A percentile compares a stretch with the other conserved stretches of the same genome.
phyloP scores from a whole-genome alignment of 2,329 filamentous ascomycete genomes.

The Cordyceps sp. region DNA sequence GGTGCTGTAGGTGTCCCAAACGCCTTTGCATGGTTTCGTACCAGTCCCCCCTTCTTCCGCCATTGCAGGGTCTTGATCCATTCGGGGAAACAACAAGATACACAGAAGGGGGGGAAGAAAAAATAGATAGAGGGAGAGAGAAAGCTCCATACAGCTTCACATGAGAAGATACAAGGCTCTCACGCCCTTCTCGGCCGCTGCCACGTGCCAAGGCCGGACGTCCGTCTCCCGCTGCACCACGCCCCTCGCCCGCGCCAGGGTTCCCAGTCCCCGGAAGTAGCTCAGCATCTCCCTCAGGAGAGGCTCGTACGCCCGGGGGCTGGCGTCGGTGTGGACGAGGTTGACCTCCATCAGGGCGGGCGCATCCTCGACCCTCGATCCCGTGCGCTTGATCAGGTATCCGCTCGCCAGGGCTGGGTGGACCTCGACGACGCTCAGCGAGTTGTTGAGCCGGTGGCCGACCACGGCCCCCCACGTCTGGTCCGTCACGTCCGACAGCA shows the following conservation, averaged over 20 bases:
- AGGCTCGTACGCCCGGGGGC: slow-evolving; percentile 38
- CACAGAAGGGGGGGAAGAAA: not conserved
- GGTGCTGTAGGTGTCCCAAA: no score
- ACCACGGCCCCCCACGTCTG: slow-evolving; percentile 62
- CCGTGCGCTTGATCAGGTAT: slow-evolving; percentile 48
- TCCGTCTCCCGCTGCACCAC: slow-evolving; percentile 40
- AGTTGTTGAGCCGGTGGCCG: slow-evolving; percentile 47
- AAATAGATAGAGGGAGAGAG: not conserved
- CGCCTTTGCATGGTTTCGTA: no score
- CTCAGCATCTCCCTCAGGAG: slow-evolving; percentile 54
- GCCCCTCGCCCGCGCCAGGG: slow-evolving; percentile 51
- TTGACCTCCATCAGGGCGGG: slow-evolving; percentile 48
- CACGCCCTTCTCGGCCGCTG: slow-evolving; percentile 51
- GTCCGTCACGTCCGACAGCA: slow-evolving; percentile 56
- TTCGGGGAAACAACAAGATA: not conserved
- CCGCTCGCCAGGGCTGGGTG: slow-evolving; percentile 44
- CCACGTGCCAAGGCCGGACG: slow-evolving; percentile 64
- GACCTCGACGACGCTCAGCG: slow-evolving; percentile 34
- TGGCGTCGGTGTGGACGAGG: slow-evolving; percentile 38
- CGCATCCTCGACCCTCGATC: slow-evolving; percentile 36
- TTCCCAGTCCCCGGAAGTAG: slow-evolving; percentile 51
- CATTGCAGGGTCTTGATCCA: no score
- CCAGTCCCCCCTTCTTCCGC: no score
- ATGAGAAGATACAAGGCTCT: slow-evolving; percentile 47
- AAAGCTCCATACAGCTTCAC: slow-evolving; percentile 19